Conservation (phyloP, 306 rosid genomes). For the Castanea crenata region DNA sequence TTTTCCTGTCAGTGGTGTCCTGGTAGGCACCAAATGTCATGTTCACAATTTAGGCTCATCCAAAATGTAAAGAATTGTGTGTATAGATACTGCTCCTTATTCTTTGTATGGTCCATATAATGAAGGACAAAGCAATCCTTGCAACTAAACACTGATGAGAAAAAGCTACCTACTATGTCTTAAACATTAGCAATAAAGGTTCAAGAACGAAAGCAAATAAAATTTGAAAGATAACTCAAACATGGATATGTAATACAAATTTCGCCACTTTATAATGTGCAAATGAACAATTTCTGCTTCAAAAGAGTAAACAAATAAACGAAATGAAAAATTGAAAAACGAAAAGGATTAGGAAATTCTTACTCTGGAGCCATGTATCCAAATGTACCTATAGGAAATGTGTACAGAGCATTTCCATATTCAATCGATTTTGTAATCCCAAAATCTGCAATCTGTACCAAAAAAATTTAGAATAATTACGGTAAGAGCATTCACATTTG, state of each 20-base stretch:
- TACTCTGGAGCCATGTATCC: conserved; percentile 85
- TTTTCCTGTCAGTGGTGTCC: background rate
- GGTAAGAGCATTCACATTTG: no score
- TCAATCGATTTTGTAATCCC: conserved; percentile 56
- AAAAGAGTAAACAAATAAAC: background rate
- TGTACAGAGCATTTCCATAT: conserved; percentile 42
- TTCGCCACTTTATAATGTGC: background rate
- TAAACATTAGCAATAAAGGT: background rate
- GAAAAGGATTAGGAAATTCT: conserved; percentile 7
- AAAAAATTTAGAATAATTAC: background rate
- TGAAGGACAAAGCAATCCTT: background rate
- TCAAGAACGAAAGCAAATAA: background rate
- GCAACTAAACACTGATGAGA: background rate
- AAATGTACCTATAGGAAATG: conserved; percentile 71
- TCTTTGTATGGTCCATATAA: background rate
- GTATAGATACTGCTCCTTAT: background rate
- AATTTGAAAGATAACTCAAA: no score
- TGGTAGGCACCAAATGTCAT: background rate
- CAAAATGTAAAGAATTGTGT: background rate
- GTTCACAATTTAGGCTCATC: background rate
- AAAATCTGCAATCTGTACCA: conserved; percentile 71
- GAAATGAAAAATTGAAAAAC: no score
- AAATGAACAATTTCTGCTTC: background rate
- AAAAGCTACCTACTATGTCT: conserved; percentile 1
- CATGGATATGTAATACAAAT: background rate